phyloP scores from a whole-genome alignment of 495 filamentous ascomycete species.

The Daldinia childiae region DNA sequence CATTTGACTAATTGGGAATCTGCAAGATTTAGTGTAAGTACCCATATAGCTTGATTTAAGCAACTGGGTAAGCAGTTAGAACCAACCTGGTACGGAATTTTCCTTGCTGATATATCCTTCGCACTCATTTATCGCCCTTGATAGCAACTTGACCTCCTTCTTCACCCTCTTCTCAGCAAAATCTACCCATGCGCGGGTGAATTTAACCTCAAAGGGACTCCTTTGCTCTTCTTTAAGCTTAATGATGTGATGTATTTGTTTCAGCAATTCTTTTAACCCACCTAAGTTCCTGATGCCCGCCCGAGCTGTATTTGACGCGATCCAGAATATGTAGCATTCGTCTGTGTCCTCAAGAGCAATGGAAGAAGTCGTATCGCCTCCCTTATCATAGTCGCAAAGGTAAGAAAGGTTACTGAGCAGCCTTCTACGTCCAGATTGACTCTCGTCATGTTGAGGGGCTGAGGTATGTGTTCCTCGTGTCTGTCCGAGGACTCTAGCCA shows the following conservation, averaged over 20 bases:
- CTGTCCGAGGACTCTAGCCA: conserved; percentile 43
- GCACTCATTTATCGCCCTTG: background rate
- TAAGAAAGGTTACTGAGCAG: conserved; percentile 49
- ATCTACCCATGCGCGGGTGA: conserved; percentile 8
- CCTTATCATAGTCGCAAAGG: conserved; percentile 50
- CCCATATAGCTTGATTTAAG: background rate
- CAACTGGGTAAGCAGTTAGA: background rate
- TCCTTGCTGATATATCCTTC: background rate
- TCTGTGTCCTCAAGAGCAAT: conserved; percentile 46
- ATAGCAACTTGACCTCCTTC: conserved; percentile 23
- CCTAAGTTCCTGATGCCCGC: conserved; percentile 4
- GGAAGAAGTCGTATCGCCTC: conserved; percentile 45
- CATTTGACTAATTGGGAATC: conserved; percentile 18
- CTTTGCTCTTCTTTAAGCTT: background rate
- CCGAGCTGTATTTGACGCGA: conserved; percentile 43
- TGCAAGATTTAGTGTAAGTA: background rate
- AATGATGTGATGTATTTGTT: background rate
- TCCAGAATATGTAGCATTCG: conserved; percentile 43
- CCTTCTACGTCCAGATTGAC: conserved; percentile 10
- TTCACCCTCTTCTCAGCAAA: conserved; percentile 25
- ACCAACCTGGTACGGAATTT: background rate
- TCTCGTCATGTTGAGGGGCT: conserved; percentile 7
- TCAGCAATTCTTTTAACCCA: conserved; percentile 25
- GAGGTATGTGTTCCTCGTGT: conserved; percentile 43
- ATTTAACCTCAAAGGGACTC: background rate